phyloP scores from a whole-genome alignment of 2,329 filamentous ascomycete genomes.

The Pestalotiopsis sp. region DNA sequence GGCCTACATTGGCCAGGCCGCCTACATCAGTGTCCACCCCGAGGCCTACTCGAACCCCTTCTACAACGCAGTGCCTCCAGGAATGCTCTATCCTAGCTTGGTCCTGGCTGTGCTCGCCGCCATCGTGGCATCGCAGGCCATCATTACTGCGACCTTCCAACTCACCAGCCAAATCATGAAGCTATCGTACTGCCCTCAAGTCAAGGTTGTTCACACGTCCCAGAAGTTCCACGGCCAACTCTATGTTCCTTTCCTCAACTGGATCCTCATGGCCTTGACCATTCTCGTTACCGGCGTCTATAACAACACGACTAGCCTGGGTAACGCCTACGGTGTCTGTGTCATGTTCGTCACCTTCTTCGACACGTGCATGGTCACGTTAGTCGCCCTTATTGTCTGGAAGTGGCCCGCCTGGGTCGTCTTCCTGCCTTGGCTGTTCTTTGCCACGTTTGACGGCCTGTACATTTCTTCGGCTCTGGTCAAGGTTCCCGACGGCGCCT shows the following conservation, averaged over 20 bases:
- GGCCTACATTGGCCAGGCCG: constrained; percentile 74
- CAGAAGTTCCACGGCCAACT: constrained; percentile 73
- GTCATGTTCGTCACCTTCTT: constrained; percentile 82
- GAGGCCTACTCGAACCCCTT: constrained; percentile 73
- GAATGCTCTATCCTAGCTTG: constrained; percentile 68
- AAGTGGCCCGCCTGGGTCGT: constrained; percentile 63
- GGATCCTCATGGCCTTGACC: constrained; percentile 75
- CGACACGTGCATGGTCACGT: constrained; percentile 72
- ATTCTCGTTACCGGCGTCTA: constrained; percentile 76
- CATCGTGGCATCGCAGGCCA: constrained; percentile 77
- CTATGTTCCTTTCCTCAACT: constrained; percentile 77
- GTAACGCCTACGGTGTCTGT: constrained; percentile 75
- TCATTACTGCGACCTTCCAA: constrained; percentile 75
- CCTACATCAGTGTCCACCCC: constrained; percentile 62
- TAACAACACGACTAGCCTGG: constrained; percentile 64
- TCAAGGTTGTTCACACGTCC: constrained; percentile 73
- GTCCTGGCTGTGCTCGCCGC: constrained; percentile 71
- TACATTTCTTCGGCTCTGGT: constrained; percentile 71
- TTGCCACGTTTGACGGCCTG: constrained; percentile 68
- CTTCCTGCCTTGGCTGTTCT: constrained; percentile 61
- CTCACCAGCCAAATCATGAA: constrained; percentile 59
- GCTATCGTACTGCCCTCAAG: constrained; percentile 72
- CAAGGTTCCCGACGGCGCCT: constrained; percentile 76
- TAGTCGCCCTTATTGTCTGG: constrained; percentile 76
- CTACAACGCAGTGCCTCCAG: constrained; percentile 69